phyloP scores from a whole-genome alignment of 208 protist genomes.

The Leishmania tropica region DNA sequence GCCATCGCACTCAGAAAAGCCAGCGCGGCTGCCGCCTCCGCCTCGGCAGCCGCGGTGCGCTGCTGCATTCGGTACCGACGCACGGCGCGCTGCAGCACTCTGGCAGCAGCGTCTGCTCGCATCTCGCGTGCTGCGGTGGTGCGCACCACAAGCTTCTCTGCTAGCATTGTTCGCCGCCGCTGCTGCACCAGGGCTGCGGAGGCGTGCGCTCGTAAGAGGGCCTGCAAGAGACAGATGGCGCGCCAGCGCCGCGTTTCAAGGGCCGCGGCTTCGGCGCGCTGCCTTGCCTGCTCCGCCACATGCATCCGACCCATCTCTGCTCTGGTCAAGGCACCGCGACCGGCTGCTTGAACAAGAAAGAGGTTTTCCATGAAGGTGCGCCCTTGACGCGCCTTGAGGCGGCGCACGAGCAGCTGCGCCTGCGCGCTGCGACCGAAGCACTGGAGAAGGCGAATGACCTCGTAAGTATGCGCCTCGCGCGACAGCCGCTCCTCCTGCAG shows the following conservation, averaged over 20 bases:
- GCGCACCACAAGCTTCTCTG: constrained; percentile 46
- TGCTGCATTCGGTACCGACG: constrained; percentile 33
- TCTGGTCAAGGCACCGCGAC: constrained; percentile 38
- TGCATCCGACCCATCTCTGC: constrained; percentile 8
- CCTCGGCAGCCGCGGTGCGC: constrained; percentile 15
- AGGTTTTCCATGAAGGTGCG: constrained; percentile 53
- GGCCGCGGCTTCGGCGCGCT: constrained; percentile 17
- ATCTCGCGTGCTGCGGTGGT: constrained; percentile 36
- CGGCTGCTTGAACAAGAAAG: constrained; percentile 38
- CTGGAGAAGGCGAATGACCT: constrained; percentile 44
- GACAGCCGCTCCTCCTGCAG: constrained; percentile 44
- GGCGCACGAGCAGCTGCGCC: constrained; percentile 37
- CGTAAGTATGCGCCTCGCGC: constrained; percentile 35
- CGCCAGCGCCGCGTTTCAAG: neutral
- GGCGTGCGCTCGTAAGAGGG: constrained; percentile 19
- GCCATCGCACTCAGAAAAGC: constrained; percentile 15
- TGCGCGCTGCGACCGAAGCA: constrained; percentile 51
- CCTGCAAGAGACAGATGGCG: neutral
- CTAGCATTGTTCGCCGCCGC: constrained; percentile 6
- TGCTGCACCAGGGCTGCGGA: constrained; percentile 6
- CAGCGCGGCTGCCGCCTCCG: constrained; percentile 20
- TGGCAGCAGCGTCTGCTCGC: constrained; percentile 46
- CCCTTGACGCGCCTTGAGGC: constrained; percentile 41
- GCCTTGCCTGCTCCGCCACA: constrained; percentile 9
- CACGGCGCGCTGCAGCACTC: constrained; percentile 40